A percentile compares a stretch with the other conserved stretches of the same genome.
phyloP scores from a whole-genome alignment of 2,329 filamentous ascomycete species.

The Aureobasidium sp. region DNA sequence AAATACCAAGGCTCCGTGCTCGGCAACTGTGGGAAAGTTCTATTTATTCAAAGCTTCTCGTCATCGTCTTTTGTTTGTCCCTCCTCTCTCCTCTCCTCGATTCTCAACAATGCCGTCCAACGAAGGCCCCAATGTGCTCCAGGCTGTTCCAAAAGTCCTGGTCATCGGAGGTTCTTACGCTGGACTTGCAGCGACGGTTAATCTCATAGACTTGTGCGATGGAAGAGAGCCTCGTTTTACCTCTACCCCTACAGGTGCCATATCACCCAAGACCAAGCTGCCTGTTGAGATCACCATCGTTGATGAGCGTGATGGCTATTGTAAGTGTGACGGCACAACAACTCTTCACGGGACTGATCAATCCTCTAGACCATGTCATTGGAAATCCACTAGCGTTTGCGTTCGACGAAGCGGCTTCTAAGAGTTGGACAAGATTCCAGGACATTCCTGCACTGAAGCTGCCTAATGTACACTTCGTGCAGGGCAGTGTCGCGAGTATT shows the following conservation, averaged over 20 bases:
- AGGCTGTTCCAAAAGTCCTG: slow-evolving; percentile 39
- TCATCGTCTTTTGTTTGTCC: not conserved
- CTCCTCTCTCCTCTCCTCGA: not conserved
- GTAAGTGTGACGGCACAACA: slow-evolving; percentile 41
- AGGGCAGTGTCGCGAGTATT: slow-evolving; percentile 56
- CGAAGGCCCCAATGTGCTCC: not conserved
- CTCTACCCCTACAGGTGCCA: not conserved
- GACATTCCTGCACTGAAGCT: slow-evolving; percentile 61
- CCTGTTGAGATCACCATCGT: slow-evolving; percentile 63
- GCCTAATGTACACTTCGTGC: slow-evolving; percentile 56
- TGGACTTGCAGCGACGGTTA: slow-evolving; percentile 60
- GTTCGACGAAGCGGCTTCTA: slow-evolving; percentile 54
- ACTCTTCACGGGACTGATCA: not conserved
- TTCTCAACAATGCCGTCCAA: slow-evolving; percentile 2
- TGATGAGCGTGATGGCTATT: slow-evolving; percentile 77
- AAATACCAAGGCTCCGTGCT: slow-evolving; percentile 5
- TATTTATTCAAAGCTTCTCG: not conserved
- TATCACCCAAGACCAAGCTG: slow-evolving; percentile 25
- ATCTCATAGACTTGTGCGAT: slow-evolving; percentile 59
- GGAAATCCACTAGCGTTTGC: slow-evolving; percentile 67
- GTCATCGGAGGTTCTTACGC: slow-evolving; percentile 66
- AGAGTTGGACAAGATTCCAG: slow-evolving; percentile 63
- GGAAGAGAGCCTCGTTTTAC: slow-evolving; percentile 45
- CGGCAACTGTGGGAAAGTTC: not conserved
- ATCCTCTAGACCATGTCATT: slow-evolving; percentile 60